phyloP scores from a whole-genome alignment of 202 grass and related monocot species.

The Zizania palustris region DNA sequence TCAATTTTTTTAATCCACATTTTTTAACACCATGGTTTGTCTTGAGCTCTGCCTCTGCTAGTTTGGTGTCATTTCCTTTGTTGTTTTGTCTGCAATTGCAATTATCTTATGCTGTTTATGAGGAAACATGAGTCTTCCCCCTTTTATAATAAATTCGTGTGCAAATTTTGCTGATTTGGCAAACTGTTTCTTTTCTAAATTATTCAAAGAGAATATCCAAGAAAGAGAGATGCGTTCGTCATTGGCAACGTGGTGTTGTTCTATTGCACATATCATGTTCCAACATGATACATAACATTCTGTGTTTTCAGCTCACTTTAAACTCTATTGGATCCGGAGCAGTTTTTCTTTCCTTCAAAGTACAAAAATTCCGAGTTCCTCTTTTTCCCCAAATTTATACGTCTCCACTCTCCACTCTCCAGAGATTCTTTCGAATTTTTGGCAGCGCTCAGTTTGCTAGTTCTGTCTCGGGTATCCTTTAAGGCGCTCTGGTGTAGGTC shows the following conservation, averaged over 20 bases:
- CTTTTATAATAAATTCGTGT: not conserved
- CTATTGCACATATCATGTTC: not conserved
- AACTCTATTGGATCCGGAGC: not conserved
- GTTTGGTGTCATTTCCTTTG: conserved; percentile 36
- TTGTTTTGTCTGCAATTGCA: conserved; percentile 28
- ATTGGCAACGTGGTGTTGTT: conserved; percentile 22
- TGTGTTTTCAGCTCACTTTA: not conserved
- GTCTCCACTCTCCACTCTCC: not conserved
- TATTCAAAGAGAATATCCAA: conserved; percentile 8
- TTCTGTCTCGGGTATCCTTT: conserved; percentile 27
- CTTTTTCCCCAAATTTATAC: not conserved
- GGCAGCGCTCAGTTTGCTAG: not conserved
- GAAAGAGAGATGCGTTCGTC: not conserved
- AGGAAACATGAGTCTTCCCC: not conserved
- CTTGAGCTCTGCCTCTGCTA: conserved; percentile 32
- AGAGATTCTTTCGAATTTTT: conserved; percentile 1
- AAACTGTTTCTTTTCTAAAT: not conserved
- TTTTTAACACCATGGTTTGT: conserved; percentile 33
- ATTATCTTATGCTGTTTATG: not conserved
- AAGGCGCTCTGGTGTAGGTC: conserved; percentile 9
- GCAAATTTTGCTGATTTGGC: conserved; percentile 6
- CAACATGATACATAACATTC: not conserved
- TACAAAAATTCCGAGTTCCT: not conserved
- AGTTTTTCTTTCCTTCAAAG: not conserved
- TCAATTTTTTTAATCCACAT: conserved; percentile 22